phyloP scores from a whole-genome alignment of 2,329 filamentous ascomycete species.

The Sporothrix pallida region DNA sequence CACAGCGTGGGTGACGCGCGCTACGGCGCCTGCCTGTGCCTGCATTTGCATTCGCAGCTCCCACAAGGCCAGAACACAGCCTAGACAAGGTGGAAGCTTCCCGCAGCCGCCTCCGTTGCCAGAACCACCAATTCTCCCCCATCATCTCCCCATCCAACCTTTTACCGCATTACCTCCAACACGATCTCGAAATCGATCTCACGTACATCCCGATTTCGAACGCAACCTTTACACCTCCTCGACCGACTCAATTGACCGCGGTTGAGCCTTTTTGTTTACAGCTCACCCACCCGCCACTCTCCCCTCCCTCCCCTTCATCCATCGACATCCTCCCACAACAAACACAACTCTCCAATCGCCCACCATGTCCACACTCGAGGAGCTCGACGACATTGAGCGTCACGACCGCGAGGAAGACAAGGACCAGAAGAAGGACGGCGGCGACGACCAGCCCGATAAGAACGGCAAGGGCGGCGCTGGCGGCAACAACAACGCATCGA shows the following conservation, averaged over 20 bases:
- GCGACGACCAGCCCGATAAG: conserved; percentile 41
- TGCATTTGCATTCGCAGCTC: conserved; percentile 31
- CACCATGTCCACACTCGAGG: conserved; percentile 87
- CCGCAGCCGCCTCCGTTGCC: background rate
- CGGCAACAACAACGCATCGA: conserved; percentile 46
- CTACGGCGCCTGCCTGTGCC: conserved; percentile 36
- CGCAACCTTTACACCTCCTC: background rate
- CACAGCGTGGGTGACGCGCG: conserved; percentile 33
- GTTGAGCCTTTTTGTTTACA: background rate
- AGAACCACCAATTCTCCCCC: conserved; percentile 9
- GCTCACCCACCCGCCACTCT: background rate
- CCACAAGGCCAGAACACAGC: conserved; percentile 25
- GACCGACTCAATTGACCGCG: background rate
- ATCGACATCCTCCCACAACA: background rate
- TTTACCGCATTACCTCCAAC: conserved; percentile 18
- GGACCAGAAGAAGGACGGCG: conserved; percentile 46
- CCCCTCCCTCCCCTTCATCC: background rate
- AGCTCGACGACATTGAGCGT: conserved; percentile 87
- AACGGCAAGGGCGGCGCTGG: conserved; percentile 60
- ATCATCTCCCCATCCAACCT: conserved; percentile 24
- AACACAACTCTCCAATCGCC: conserved; percentile 26
- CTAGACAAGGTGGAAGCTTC: conserved; percentile 31
- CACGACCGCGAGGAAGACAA: conserved; percentile 75
- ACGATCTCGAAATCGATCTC: conserved; percentile 14
- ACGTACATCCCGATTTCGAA: background rate